Evolutionary conservation across 495 filamentous ascomycete species (phyloP).

Genomic region (Penicillium atrosanguineum): DNA sequence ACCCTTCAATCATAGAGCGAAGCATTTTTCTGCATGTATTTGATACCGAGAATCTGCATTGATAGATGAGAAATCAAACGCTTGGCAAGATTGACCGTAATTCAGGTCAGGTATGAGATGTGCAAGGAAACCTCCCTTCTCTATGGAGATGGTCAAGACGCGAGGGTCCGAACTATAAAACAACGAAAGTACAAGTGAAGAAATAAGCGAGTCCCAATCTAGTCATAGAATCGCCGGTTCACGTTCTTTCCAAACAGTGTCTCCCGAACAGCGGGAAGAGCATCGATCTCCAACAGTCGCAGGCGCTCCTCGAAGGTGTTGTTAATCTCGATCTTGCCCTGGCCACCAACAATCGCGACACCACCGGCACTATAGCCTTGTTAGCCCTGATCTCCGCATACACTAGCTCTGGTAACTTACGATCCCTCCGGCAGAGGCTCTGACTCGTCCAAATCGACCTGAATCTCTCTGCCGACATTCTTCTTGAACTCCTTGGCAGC

Average conservation of each 20-base stretch:
- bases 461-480: conserved; percentile 59
- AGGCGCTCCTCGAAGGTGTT: conserved; percentile 95
- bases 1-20: conserved; percentile 9
- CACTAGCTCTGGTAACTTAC: conserved; percentile 55
- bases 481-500: conserved; percentile 81
- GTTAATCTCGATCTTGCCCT: conserved; percentile 97
- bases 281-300: conserved; percentile 76
- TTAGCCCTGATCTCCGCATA: conserved; percentile 1
- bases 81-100: conserved; percentile 23
- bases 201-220: conserved; percentile 19
- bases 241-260: conserved; percentile 87
- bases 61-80: conserved; percentile 34
- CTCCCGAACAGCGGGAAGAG: conserved; percentile 79
- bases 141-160: conserved; percentile 16
- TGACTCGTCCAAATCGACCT: conserved; percentile 71
- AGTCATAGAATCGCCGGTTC: conserved; percentile 93
- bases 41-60: conserved; percentile 25
- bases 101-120: conserved; percentile 17
- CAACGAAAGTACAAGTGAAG: conserved; percentile 16
- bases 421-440: conserved; percentile 76
- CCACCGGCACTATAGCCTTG: conserved; percentile 70
- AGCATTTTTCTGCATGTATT: conserved; percentile 6
- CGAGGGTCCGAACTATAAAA: conserved; percentile 25
- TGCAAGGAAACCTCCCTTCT: conserved; percentile 19
- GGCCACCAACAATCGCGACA: conserved; percentile 71